Base-by-base conservation (phyloP, 306 rosid species). In the Castanospermum australe region DNA sequence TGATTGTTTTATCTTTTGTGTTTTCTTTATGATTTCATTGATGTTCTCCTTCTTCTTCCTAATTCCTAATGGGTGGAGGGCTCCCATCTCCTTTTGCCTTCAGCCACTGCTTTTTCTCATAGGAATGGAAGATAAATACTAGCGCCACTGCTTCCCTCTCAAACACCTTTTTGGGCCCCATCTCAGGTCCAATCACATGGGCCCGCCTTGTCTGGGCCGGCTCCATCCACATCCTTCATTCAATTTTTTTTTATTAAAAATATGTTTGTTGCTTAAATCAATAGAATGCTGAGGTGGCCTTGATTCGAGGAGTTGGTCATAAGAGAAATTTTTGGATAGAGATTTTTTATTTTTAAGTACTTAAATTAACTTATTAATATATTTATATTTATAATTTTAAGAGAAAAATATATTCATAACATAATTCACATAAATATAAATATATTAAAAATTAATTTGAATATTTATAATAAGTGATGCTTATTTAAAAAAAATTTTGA, bases 71-170 rank as follows among this genome's bases (percentile, higher is more conserved):
- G 84, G 92, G 86, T 86, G 84, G 82, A 79, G 88, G 87, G 81
- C 68, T 83, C 73, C 65, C 89, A 80, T 86, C 88, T 70, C 14
- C 89, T 87, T 90, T 90, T 79, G 79, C 81, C 88, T 79, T 86
- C 55, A 81, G 78, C 90, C 92, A 86, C 66, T 87, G 87, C 93
- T 91, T 91, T 91, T 89, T 89, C 59, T 83, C 82, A 60, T 80
- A 83, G 85, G 86, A 86, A 83, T 72, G 89, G 88, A 87, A 84
- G 84, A 86, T 88, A 84, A 71, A 76, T 73, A 75, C 78, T 76
- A 80, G 79, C 78, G 77, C 79, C 80, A 42, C 5, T 78, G 78
- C 35, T 66, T 36, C n/a, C 83, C 76, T 52, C 78, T 66, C 54
- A 67, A 69, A 79, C 52, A 73, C 25, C 76, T 61, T 67, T 82